Evolutionary conservation across 2,329 filamentous ascomycete genomes (phyloP), one percentile per base, ranked within the genome.

Genomic region (Pestalotiopsis fici): DNA sequence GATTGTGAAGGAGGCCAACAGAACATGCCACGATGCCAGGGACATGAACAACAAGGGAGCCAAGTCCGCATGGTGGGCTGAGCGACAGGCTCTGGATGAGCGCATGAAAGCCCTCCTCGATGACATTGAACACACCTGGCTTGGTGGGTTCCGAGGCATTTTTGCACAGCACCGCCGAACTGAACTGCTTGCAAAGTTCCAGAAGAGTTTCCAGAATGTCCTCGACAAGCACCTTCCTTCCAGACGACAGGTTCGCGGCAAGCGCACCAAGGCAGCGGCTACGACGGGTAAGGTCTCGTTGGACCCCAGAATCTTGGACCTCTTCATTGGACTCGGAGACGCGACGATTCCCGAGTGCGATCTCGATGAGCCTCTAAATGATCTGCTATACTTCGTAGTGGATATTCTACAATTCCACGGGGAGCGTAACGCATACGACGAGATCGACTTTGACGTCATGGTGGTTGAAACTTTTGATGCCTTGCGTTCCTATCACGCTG

Each of bases 321-420:
- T 99, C 0, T 98, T 99, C 73, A 87, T 97, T 68, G 93, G 93
- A 0, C 86, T 99, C 0, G 94, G 94, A 3, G 89, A 93, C 73
- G 87, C 93, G 2, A 87, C 87, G 0, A 86, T 87, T 7, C 87
- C 90, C 1, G 88, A 90, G 7, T 81, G 83, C 67, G 94, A 97
- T 69, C 86, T 97, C 25, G 95, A 98, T 70, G 95, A 98, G 74
- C 89, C 91, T 0, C 82, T 99, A n/a, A 94, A 91, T 72, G 96
- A 99, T 77, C 83, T 99, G 31, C 87, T 99, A 3, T 98, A 98
- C 80, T 98, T 98, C 76, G 93, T 98, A 1, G 91, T 99, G 5
- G 96, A 99, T 74, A 95, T 98, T 64, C 85, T 99, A 2, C 96
- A 98, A 77, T 98, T 99, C 79, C 93, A 97, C 73, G 96, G 96